Conservation (phyloP, 441 rosid genomes). For the Brassica balearica region DNA sequence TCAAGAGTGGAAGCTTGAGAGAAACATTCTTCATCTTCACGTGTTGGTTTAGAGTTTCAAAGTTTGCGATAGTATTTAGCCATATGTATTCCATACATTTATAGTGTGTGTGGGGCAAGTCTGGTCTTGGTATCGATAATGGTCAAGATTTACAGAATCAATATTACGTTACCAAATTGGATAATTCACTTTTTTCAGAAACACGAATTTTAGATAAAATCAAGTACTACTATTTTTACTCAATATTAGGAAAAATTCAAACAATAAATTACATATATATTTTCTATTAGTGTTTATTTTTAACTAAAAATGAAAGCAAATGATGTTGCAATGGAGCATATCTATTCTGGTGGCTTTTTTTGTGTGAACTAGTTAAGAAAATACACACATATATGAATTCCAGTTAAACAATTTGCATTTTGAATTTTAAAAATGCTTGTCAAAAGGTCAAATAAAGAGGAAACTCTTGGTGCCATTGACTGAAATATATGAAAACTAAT, state of each 20-base stretch:
- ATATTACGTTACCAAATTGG: not conserved
- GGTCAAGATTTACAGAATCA: not conserved
- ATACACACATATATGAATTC: not conserved
- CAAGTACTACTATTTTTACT: too few species aligned
- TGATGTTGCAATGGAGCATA: not conserved
- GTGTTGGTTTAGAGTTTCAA: not conserved
- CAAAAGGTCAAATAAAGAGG: not conserved
- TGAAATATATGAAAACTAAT: too few species aligned
- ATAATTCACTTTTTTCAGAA: too few species aligned
- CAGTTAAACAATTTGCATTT: not conserved
- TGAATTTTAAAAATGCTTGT: not conserved
- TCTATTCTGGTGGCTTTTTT: not conserved
- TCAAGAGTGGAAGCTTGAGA: conserved; percentile 12
- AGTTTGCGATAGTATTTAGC: not conserved
- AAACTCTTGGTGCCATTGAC: not conserved
- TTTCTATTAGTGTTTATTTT: too few species aligned
- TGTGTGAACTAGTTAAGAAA: not conserved
- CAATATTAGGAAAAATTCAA: too few species aligned
- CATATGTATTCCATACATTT: not conserved
- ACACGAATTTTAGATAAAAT: too few species aligned
- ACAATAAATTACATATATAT: too few species aligned
- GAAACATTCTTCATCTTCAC: conserved; percentile 22
- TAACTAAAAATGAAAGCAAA: not conserved
- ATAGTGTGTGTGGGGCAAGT: not conserved
- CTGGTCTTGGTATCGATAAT: not conserved